Conservation (phyloP, 257 asterid species). For the Galeopsis tetrahit region DNA sequence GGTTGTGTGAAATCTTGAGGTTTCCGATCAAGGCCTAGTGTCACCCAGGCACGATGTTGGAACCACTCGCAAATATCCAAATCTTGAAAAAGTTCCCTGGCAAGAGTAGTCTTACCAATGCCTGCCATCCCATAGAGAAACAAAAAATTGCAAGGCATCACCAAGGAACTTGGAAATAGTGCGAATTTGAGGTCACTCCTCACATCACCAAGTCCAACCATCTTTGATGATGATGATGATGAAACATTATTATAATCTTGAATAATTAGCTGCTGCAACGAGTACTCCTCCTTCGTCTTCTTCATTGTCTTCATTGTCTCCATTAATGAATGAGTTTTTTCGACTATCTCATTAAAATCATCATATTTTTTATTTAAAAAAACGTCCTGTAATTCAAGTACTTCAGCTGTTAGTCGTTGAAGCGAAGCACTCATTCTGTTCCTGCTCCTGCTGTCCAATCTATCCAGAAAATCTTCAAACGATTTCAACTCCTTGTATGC, state of each 20-base stretch:
- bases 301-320: not conserved
- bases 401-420: not conserved
- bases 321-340: not conserved
- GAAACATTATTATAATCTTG: not conserved
- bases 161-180: not conserved
- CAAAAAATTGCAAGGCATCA: not conserved
- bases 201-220: not conserved
- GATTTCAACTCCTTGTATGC: not conserved
- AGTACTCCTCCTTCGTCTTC: not conserved
- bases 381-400: no score
- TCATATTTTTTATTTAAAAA: no score
- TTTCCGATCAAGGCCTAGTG: not conserved
- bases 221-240: not conserved
- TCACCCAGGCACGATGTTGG: not conserved
- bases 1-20: not conserved
- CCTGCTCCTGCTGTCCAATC: constrained; percentile 1
- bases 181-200: not conserved
- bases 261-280: no score
- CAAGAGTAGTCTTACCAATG: not conserved
- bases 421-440: not conserved
- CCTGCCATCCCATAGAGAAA: not conserved
- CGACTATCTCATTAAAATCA: no score
- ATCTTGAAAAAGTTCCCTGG: not conserved
- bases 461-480: not conserved
- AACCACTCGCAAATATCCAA: not conserved